Conservation (phyloP, 805 yeast genomes). For the Metschnikowia colocasiae region DNA sequence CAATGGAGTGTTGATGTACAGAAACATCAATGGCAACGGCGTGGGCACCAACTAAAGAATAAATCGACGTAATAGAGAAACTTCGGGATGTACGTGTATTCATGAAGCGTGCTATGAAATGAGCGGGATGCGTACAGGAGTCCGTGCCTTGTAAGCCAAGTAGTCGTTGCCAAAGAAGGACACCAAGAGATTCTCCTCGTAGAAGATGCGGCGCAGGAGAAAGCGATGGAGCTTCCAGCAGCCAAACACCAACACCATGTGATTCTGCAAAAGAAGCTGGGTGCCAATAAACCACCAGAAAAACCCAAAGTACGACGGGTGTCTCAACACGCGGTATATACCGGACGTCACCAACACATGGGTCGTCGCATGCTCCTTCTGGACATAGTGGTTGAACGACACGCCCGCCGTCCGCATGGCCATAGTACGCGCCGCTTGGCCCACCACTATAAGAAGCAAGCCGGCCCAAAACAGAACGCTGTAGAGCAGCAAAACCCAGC, state of each 20-base stretch:
- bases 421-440: slow-evolving; percentile 64
- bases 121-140: slow-evolving; percentile 66
- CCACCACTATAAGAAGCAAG: slow-evolving; percentile 42
- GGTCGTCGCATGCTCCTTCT: slow-evolving; percentile 42
- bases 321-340: slow-evolving; percentile 63
- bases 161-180: slow-evolving; percentile 73
- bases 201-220: slow-evolving; percentile 61
- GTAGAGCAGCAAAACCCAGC: slow-evolving; percentile 2
- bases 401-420: slow-evolving; percentile 89
- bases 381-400: slow-evolving; percentile 81
- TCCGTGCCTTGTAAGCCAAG: slow-evolving; percentile 43
- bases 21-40: slow-evolving; percentile 50
- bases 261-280: slow-evolving; percentile 67
- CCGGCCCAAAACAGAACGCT: slow-evolving; percentile 38
- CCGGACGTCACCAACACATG: slow-evolving; percentile 76
- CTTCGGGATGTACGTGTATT: not conserved
- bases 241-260: slow-evolving; percentile 55
- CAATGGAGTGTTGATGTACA: slow-evolving; percentile 55
- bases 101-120: slow-evolving; percentile 10
- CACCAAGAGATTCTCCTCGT: slow-evolving; percentile 66
- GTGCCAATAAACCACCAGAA: slow-evolving; percentile 92
- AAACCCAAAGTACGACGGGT: slow-evolving; percentile 90
- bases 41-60: slow-evolving; percentile 12
- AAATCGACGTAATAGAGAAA: not conserved
- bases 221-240: slow-evolving; percentile 59